Conservation (phyloP, 2,329 filamentous ascomycete genomes). For the Aureobasidium namibiae region DNA sequence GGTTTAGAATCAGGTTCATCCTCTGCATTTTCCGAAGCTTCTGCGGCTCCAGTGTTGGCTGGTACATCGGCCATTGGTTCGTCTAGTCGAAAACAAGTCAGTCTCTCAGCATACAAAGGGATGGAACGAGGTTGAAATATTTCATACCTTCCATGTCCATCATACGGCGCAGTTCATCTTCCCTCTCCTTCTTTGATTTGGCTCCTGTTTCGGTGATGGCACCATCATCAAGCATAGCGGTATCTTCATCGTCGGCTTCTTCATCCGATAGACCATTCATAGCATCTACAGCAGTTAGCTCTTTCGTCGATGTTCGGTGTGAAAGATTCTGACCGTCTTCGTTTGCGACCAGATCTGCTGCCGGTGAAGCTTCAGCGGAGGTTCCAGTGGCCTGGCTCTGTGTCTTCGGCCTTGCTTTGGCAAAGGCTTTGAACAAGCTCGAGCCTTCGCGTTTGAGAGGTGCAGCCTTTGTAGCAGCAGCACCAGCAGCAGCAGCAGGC, state of each 20-base stretch:
- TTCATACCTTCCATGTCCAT: constrained; percentile 55
- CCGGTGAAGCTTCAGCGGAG: constrained; percentile 31
- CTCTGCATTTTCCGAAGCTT: constrained; percentile 36
- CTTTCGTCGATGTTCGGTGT: neutral
- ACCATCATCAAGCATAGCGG: constrained; percentile 16
- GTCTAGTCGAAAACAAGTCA: constrained; percentile 28
- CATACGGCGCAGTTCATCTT: constrained; percentile 62
- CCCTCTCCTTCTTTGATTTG: constrained; percentile 50
- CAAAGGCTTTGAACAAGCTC: constrained; percentile 72
- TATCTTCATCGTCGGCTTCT: constrained; percentile 47
- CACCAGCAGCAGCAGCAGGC: too few species aligned
- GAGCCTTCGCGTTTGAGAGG: constrained; percentile 52
- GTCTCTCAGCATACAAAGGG: constrained; percentile 2
- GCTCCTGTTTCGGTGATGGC: constrained; percentile 23
- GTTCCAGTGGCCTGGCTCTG: constrained; percentile 34
- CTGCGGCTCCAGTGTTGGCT: constrained; percentile 26
- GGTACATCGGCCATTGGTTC: constrained; percentile 53
- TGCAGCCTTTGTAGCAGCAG: constrained; percentile 33
- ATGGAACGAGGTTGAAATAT: neutral
- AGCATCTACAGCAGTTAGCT: constrained; percentile 16
- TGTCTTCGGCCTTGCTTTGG: constrained; percentile 51
- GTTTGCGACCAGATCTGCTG: constrained; percentile 22
- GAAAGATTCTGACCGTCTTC: constrained; percentile 3
- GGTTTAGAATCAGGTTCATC: constrained; percentile 15
- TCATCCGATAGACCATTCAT: constrained; percentile 37